Evolutionary conservation across 2,329 filamentous ascomycete genomes (phyloP), one percentile per base, ranked within the genome.

Genomic region (Beauveria varroae): DNA sequence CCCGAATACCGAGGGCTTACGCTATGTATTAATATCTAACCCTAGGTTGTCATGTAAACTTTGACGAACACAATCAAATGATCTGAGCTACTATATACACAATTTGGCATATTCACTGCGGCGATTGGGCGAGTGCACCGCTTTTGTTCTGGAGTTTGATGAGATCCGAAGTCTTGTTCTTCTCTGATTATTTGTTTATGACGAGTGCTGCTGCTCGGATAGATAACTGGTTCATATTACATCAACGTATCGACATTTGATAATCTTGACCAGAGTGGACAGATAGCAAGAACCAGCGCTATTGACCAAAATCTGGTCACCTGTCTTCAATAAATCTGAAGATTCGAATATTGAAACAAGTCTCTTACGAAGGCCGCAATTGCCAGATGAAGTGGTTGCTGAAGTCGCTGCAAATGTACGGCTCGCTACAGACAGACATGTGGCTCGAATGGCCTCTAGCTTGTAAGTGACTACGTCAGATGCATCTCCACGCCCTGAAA

Each of bases 1-100:
- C 7, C 20, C 55, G 7, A 49, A 50, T n/a, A 9, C 28, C 12
- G 5, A 41, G 16, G 8, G n/a, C 9, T 22, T 24, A 20, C 5
- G 26, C 18, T 5, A 53, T 53, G 9, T 46, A 9, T 52, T 55
- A 50, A 55, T 18, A 28, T 34, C 3, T 50, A 18, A 24, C 16
- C 2, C 3, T 40, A 61, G 58, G 44, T 61, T 44, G 58, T 61
- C 41, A 61, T 61, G 58, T 61, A 55, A 50, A 40, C 7, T 14
- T 57, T 16, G 46, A 28, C 34, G 28, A 40, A 30, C 12, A 14
- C 5, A 20, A 41, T 14, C 40, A 5, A 34, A 18, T 37, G n/a
- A 46, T 37, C 5, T 56, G 14, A 37, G 41, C 22, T n/a, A 18
- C 28, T n/a, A 49, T 50, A 26, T 50, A 50, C 18, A 49, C 8